Percentiles rank a stretch among this genome's conserved stretches.
phyloP scores from a whole-genome alignment of 805 yeast genomes.

The Dipodascus albidus region DNA sequence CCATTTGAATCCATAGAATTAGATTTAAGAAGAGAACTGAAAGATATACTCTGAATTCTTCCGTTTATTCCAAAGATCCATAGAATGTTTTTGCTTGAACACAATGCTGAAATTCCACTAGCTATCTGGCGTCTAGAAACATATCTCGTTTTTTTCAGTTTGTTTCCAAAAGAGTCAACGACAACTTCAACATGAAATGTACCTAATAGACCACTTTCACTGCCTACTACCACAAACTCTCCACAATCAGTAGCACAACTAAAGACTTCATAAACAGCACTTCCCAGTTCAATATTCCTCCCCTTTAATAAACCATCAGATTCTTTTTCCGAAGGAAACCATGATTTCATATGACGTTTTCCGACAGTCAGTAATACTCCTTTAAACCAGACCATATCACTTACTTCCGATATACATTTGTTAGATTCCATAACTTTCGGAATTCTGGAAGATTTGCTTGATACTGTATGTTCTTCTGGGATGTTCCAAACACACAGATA shows the following conservation, averaged over 20 bases:
- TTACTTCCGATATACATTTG: constrained; percentile 49
- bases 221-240: constrained; percentile 18
- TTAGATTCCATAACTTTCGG: no score
- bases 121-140: no score
- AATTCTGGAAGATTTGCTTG: no score
- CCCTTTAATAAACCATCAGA: constrained; percentile 35
- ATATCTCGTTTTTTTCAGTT: no score
- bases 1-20: no score
- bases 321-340: constrained; percentile 32
- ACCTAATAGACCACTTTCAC: constrained; percentile 19
- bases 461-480: constrained; percentile 19
- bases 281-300: constrained; percentile 45
- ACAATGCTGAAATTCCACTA: no score
- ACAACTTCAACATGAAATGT: neutral
- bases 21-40: no score
- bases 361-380: constrained; percentile 46
- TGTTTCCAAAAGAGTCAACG: no score
- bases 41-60: no score
- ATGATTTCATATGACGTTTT: constrained; percentile 46
- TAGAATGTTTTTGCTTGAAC: no score
- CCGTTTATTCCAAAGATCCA: no score
- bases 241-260: constrained; percentile 29
- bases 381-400: constrained; percentile 45
- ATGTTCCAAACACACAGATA: constrained; percentile 48
- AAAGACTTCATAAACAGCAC: constrained; percentile 38